A percentile compares a stretch with the other conserved stretches of the same genome.
Conservation (phyloP, 2,329 filamentous ascomycete genomes). For the Cladosporium oxysporum region DNA sequence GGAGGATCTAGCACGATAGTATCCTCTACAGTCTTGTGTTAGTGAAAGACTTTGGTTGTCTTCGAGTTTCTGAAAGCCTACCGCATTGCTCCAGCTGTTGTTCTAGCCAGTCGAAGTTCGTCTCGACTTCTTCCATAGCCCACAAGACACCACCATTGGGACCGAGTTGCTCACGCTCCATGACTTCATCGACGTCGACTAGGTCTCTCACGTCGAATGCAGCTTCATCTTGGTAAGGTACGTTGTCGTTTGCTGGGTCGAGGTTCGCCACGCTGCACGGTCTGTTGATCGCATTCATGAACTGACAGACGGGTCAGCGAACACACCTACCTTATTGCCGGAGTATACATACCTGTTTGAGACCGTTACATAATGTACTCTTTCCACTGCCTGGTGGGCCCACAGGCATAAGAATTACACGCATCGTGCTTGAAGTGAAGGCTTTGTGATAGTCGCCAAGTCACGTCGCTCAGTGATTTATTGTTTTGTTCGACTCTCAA, state of each 20-base stretch:
- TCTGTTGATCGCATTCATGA: constrained; percentile 91
- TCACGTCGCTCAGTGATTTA: neutral
- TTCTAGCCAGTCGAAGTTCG: constrained; percentile 91
- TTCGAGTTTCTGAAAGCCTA: constrained; percentile 15
- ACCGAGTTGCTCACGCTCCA: constrained; percentile 85
- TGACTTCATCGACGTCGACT: constrained; percentile 89
- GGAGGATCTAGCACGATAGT: constrained; percentile 96
- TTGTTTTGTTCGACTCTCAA: neutral
- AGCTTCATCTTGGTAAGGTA: constrained; percentile 70
- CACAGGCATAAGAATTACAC: constrained; percentile 34
- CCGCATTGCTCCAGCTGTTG: constrained; percentile 67
- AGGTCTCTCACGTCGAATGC: constrained; percentile 88
- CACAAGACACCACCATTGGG: constrained; percentile 93
- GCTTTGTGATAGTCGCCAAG: neutral
- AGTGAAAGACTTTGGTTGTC: neutral
- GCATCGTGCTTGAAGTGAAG: neutral
- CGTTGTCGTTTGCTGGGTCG: constrained; percentile 93
- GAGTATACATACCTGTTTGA: constrained; percentile 67
- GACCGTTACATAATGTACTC: constrained; percentile 97
- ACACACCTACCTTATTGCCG: neutral
- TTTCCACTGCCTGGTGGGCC: constrained; percentile 96
- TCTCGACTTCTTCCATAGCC: constrained; percentile 90
- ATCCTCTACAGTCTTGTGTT: constrained; percentile 59
- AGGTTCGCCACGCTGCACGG: constrained; percentile 95
- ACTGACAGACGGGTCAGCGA: constrained; percentile 42